Evolutionary conservation across 1,139 yeast species (phyloP).

Genomic region (Lodderomyces margitis): DNA sequence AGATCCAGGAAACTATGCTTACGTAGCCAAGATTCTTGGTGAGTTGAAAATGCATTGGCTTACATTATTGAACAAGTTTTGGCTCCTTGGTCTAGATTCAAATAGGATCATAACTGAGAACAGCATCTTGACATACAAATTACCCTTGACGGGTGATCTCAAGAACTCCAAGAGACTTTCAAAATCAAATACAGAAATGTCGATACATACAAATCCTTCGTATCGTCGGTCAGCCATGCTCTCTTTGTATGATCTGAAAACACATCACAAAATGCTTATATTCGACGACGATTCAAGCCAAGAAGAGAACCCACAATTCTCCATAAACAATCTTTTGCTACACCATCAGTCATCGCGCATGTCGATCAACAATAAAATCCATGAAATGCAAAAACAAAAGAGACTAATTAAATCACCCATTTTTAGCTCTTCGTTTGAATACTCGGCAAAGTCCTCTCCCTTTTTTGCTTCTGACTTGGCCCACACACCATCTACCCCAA

Average conservation of each 20-base stretch:
- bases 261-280: conserved; percentile 37
- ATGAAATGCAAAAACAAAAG: conserved; percentile 20
- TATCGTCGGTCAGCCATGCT: conserved; percentile 56
- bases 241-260: conserved; percentile 45
- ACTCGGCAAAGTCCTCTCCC: conserved; percentile 6
- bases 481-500: conserved; percentile 6
- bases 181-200: conserved; percentile 38
- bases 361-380: conserved; percentile 34
- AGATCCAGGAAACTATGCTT: conserved; percentile 16
- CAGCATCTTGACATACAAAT: conserved; percentile 21
- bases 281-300: conserved; percentile 24
- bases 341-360: conserved; percentile 43
- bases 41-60: conserved; percentile 49
- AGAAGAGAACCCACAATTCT: conserved; percentile 40
- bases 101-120: conserved; percentile 18
- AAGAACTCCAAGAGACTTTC: conserved; percentile 21
- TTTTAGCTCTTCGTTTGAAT: conserved; percentile 8
- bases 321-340: conserved; percentile 37
- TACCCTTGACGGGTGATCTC: conserved; percentile 32
- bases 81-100: conserved; percentile 27
- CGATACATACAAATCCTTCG: conserved; percentile 50
- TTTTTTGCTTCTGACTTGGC: neutral
- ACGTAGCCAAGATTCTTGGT: conserved; percentile 41
- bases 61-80: conserved; percentile 32
- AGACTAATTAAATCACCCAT: conserved; percentile 12